These are phyloP conservation scores for Carpinus fangiana DNA, from an alignment of 306 rosid species.

Conservation along the genomic window DNA sequence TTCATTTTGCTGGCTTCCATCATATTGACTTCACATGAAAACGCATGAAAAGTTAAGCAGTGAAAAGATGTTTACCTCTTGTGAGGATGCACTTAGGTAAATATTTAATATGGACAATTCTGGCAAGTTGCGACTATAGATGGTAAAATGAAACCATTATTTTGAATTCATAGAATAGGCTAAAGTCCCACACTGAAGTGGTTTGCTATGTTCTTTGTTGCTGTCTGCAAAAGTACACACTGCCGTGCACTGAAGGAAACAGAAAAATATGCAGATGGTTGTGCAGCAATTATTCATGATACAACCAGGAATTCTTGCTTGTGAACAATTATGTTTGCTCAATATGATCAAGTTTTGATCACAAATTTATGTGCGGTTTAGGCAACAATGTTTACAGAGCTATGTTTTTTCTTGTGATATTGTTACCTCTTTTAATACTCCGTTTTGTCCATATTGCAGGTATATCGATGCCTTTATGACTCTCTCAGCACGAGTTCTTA, in stretches of 20 bases:
- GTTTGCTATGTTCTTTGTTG: background rate
- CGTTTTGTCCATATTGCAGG: slow-evolving; percentile 56
- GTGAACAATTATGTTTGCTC: background rate
- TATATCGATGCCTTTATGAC: slow-evolving; percentile 96
- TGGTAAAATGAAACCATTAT: background rate
- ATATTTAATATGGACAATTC: background rate
- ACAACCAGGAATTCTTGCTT: background rate
- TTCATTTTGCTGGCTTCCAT: background rate
- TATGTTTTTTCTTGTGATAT: background rate
- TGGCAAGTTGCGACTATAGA: background rate
- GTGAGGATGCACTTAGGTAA: background rate
- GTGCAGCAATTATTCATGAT: background rate
- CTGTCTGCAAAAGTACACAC: slow-evolving; percentile 4
- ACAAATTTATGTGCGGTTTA: background rate
- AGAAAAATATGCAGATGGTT: background rate
- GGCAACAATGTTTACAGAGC: background rate
- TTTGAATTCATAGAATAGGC: background rate
- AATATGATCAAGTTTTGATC: background rate
- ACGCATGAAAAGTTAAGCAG: background rate
- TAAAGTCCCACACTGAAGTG: background rate
- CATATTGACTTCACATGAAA: background rate
- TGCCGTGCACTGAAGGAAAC: background rate
- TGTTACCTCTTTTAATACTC: slow-evolving; percentile 14
- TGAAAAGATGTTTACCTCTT: background rate
- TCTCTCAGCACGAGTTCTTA: slow-evolving; percentile 16